These are phyloP conservation scores for Candolleomyces efflorescens DNA, from an alignment of 768 basidiomycete genomes.

Conservation along the genomic window DNA sequence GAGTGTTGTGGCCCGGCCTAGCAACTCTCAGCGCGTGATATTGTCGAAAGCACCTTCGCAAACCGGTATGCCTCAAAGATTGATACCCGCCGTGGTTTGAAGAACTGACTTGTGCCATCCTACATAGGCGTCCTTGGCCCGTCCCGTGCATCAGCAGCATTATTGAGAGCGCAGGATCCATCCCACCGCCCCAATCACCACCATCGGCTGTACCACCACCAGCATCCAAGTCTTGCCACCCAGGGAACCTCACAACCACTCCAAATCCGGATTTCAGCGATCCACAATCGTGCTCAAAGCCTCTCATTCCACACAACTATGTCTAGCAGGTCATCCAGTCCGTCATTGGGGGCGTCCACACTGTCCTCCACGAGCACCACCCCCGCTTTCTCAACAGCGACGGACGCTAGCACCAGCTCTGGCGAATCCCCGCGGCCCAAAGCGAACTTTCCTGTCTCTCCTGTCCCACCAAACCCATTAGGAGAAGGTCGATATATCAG, in stretches of 20 bases:
- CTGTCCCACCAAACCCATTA: conserved; percentile 59
- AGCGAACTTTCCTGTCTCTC: conserved; percentile 44
- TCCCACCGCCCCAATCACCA: neutral
- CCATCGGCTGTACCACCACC: no score
- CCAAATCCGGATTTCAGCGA: no score
- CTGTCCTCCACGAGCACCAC: no score
- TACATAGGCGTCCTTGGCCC: neutral
- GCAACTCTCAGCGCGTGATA: neutral
- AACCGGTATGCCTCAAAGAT: neutral
- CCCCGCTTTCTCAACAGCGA: neutral
- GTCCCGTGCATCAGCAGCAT: neutral
- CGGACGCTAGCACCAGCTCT: neutral
- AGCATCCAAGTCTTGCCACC: no score
- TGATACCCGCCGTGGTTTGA: neutral
- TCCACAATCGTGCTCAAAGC: no score
- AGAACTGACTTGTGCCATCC: neutral
- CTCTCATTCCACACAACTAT: no score
- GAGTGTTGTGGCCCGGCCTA: neutral
- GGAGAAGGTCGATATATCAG: conserved; percentile 69
- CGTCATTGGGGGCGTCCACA: no score
- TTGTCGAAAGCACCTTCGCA: neutral
- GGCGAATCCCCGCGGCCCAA: neutral
- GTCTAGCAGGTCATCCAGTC: no score
- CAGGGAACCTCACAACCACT: no score
- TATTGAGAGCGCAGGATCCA: neutral